These are phyloP conservation scores for Cystobasidium tubakii DNA, from an alignment of 768 basidiomycete genomes.

Conservation along the genomic window DNA sequence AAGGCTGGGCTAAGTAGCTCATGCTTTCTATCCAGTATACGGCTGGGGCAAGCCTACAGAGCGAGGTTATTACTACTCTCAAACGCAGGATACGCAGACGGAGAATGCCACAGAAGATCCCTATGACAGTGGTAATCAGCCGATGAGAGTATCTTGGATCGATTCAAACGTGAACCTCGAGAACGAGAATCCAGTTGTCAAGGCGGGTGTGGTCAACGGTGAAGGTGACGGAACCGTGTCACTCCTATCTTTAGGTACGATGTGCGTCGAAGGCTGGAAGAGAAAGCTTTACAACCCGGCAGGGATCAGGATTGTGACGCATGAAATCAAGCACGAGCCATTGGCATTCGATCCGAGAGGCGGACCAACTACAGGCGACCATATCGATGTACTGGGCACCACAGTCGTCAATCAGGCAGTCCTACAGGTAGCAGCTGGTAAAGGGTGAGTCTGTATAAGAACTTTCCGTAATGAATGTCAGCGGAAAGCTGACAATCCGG, in stretches of 20 bases:
- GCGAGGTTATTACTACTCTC: conserved; percentile 48
- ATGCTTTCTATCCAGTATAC: conserved; percentile 56
- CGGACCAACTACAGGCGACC: conserved; percentile 84
- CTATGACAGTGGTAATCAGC: conserved; percentile 55
- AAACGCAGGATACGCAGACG: conserved; percentile 51
- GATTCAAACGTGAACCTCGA: conserved; percentile 75
- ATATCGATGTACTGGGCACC: conserved; percentile 76
- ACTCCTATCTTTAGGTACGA: conserved; percentile 77
- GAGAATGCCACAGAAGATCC: conserved; percentile 10
- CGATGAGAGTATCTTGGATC: conserved; percentile 64
- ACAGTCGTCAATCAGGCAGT: conserved; percentile 82
- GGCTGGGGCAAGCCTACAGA: conserved; percentile 83
- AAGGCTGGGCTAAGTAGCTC: too few relatives aligned
- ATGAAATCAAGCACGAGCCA: conserved; percentile 80
- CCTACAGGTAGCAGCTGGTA: conserved; percentile 78
- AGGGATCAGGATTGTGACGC: conserved; percentile 74
- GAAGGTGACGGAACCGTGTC: conserved; percentile 94
- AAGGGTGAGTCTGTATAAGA: conserved; percentile 54
- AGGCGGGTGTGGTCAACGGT: conserved; percentile 39
- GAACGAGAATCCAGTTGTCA: conserved; percentile 35
- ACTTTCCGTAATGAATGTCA: conserved; percentile 59
- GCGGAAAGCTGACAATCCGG: neutral
- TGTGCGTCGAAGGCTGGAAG: conserved; percentile 96
- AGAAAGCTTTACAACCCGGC: conserved; percentile 82
- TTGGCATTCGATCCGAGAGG: conserved; percentile 68